Evolutionary conservation across 1,284 basidiomycete species (phyloP).

Genomic region (Cerrena zonata): DNA sequence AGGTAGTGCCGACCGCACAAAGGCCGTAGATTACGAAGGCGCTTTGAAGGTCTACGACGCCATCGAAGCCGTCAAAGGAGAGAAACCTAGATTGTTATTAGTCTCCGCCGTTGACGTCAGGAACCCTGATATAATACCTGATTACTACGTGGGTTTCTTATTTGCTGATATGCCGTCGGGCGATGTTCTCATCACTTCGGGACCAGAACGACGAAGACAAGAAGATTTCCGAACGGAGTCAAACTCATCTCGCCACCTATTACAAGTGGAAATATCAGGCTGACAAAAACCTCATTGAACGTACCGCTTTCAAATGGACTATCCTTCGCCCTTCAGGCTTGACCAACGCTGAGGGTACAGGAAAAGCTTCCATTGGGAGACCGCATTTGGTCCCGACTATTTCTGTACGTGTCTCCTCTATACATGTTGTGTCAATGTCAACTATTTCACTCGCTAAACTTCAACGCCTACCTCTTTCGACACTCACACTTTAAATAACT

Average conservation of each 20-base stretch:
- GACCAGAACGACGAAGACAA: constrained; percentile 46
- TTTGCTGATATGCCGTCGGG: neutral
- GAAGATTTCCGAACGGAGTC: constrained; percentile 37
- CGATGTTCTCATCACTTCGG: too few relatives aligned
- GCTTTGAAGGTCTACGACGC: constrained; percentile 72
- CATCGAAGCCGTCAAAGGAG: constrained; percentile 44
- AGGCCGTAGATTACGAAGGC: constrained; percentile 66
- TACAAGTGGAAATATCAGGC: constrained; percentile 66
- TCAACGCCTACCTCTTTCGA: too few relatives aligned
- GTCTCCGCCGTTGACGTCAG: constrained; percentile 65
- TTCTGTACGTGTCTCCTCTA: constrained; percentile 32
- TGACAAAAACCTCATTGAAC: constrained; percentile 57
- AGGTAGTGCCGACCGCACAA: constrained; percentile 57
- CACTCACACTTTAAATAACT: too few relatives aligned
- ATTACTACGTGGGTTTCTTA: constrained; percentile 46
- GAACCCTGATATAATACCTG: constrained; percentile 45
- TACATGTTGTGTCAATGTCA: neutral
- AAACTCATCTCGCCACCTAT: constrained; percentile 41
- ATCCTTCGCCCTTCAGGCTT: constrained; percentile 65
- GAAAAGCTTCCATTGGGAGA: constrained; percentile 49
- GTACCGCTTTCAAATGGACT: constrained; percentile 61
- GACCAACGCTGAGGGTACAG: constrained; percentile 47
- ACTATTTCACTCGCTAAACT: neutral
- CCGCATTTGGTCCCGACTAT: constrained; percentile 47
- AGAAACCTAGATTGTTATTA: constrained; percentile 52